phyloP scores from a whole-genome alignment of 2,329 filamentous ascomycete genomes.

The Thelonectria rubi region DNA sequence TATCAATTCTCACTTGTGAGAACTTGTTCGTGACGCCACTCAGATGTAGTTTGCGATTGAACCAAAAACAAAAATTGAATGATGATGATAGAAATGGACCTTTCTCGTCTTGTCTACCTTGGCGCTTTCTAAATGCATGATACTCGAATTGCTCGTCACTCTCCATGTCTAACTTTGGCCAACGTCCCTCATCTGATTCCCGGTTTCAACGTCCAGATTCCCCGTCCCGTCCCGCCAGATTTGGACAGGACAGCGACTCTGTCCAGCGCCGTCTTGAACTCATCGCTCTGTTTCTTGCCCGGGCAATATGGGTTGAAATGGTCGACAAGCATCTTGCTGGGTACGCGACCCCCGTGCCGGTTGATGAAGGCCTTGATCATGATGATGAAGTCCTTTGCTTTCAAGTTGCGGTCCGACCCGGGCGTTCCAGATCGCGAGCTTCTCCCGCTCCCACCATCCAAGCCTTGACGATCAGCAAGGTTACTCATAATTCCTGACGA shows the following conservation, averaged over 20 bases:
- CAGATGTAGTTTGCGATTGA: slow-evolving; percentile 23
- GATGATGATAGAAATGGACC: slow-evolving; percentile 22
- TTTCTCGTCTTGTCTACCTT: neutral
- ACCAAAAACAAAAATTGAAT: slow-evolving; percentile 15
- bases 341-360: slow-evolving; percentile 78
- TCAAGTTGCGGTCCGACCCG: slow-evolving; percentile 50
- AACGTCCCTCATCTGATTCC: slow-evolving; percentile 35
- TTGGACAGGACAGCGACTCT: slow-evolving; percentile 77
- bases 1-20: slow-evolving; percentile 34
- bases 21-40: slow-evolving; percentile 22
- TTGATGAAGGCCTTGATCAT: slow-evolving; percentile 83
- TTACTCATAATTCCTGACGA: slow-evolving; percentile 65
- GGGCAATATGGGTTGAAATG: slow-evolving; percentile 85
- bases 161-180: neutral
- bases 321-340: slow-evolving; percentile 86
- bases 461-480: slow-evolving; percentile 65
- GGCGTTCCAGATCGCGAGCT: slow-evolving; percentile 59
- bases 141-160: neutral
- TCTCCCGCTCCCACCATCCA: slow-evolving; percentile 53
- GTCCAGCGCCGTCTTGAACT: slow-evolving; percentile 85
- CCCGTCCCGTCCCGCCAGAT: slow-evolving; percentile 60
- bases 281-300: slow-evolving; percentile 70
- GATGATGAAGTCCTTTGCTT: slow-evolving; percentile 70
- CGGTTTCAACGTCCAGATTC: slow-evolving; percentile 62
- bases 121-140: neutral